phyloP scores from a whole-genome alignment of 352 stramenopile species.

The Globisporangium parvum region DNA sequence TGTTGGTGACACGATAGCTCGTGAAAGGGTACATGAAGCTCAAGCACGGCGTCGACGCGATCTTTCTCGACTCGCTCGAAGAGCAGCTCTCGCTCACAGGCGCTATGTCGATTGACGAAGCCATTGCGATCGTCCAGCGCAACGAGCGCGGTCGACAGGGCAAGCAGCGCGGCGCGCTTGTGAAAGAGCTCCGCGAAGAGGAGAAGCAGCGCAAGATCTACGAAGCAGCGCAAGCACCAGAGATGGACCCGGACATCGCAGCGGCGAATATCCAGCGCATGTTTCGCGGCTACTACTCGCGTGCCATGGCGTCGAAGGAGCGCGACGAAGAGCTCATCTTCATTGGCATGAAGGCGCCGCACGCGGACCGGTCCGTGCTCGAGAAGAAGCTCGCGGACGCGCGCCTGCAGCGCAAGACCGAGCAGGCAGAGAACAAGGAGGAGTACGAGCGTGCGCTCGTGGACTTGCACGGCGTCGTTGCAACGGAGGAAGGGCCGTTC shows the following conservation, averaged over 20 bases:
- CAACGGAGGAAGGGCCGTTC: conserved; percentile 87
- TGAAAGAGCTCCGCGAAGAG: conserved; percentile 80
- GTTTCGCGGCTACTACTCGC: conserved; percentile 79
- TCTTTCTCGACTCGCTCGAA: conserved; percentile 47
- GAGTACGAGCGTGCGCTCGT: conserved; percentile 86
- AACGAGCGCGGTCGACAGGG: conserved; percentile 90
- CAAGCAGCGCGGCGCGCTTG: conserved; percentile 73
- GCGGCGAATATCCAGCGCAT: conserved; percentile 89
- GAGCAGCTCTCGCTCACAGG: conserved; percentile 24
- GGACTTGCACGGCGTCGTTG: conserved; percentile 79
- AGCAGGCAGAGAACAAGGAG: conserved; percentile 90
- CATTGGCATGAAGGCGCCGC: conserved; percentile 89
- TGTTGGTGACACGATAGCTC: conserved; percentile 20
- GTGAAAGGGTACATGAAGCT: conserved; percentile 89
- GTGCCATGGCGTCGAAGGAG: conserved; percentile 53
- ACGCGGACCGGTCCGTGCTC: conserved; percentile 46
- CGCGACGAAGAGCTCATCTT: conserved; percentile 87
- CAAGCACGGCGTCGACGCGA: conserved; percentile 73
- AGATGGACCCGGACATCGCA: conserved; percentile 90
- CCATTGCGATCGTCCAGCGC: conserved; percentile 85
- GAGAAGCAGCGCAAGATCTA: conserved; percentile 79
- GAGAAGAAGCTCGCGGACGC: conserved; percentile 76
- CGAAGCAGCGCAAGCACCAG: conserved; percentile 50
- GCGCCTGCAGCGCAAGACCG: conserved; percentile 78
- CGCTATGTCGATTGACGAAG: conserved; percentile 56